Evolutionary conservation across 192 early-diverging fungal genomes (phyloP), one percentile per base, ranked within the genome.

Genomic region (Lobosporangium transversale): DNA sequence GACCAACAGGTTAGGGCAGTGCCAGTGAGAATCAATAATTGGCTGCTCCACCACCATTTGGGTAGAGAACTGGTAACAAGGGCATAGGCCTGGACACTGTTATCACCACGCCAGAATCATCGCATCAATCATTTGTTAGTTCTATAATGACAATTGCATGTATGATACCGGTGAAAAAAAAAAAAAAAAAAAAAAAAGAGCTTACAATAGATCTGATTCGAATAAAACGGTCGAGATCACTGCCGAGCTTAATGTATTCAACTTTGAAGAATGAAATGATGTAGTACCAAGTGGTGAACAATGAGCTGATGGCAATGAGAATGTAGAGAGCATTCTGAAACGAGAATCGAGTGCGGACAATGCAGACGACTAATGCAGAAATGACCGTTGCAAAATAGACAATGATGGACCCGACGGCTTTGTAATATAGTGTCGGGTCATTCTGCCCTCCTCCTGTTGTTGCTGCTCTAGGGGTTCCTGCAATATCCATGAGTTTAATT

Each of bases 21-120:
- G 18, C 73, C 73, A 0, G 73, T 76, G 36, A 76, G 53, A 48
- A 76, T 51, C 35, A 76, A 43, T 21, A 76, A 50, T 44, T 76
- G 73, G 18, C 73, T 76, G 49, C 63, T 66, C 73, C 73, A 76
- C 73, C 73, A 76, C 73, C 73, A 76, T 29, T 76, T 76, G 6
- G 73, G 73, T 1, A 76, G 40, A 1, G 73, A 67, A 48, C 67
- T 76, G 20, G 73, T 76, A 31, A 76, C 73, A 57, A 76, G 66
- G 1, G 73, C 73, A 26, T 76, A 76, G 10, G 73, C 73, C 20
- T 76, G 73, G 29, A 76, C 73, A 47, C 73, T 76, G 15, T 1
- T 53, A n/a, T n/a, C n/a, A n/a, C n/a, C n/a, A n/a, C n/a, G n/a
- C n/a, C n/a, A n/a, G n/a, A n/a, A n/a, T n/a, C n/a, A n/a, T n/a